Base-by-base conservation (phyloP, 352 stramenopile species). In the Phytophthora sansomeana region DNA sequence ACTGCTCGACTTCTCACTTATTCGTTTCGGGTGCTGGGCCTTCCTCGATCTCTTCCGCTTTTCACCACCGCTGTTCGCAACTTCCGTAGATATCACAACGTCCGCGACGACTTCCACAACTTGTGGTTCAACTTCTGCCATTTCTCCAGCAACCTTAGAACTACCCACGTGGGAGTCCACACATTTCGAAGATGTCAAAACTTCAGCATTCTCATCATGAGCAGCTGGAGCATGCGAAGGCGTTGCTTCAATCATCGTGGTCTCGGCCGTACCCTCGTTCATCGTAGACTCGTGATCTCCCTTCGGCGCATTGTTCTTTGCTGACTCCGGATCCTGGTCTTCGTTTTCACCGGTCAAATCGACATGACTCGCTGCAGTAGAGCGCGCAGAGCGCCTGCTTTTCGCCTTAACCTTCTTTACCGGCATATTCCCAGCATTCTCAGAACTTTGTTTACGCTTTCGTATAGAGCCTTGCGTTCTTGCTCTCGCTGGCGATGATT, bases 381-480 rank as follows among this genome's bases (percentile, higher is more conserved):
- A 70, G 17, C 28, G 53, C 3, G 39, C 33, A 30, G 36, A 63
- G 48, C 58, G 63, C 9, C 36, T 74, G 24, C 63, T 54, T 53
- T 55, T 79, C 7, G 71, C 47, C 41, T 65, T 77, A 32, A 69
- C n/a, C 33, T 74, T 78, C 52, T 85, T 83, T 29, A 53, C 32
- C 11, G 46, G 16, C 10, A 61, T 75, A 10, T 75, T 58, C 17
- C 17, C 32, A n/a, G 47, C 50, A 28, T 21, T 51, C 29, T 81
- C 68, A 6, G 60, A 53, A 14, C 67, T 80, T 5, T 68, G 72
- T 30, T 82, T 87, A n/a, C 76, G 68, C 19, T 85, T 85, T n/a
- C 63, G 60, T n/a, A 64, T 33, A 13, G 33, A 24, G 7, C 35
- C 51, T 26, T 55, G 29, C 3, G 28, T n/a, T 60, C 63, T 75